phyloP scores from a whole-genome alignment of 768 basidiomycete genomes.

The Psilocybe cyanescens region DNA sequence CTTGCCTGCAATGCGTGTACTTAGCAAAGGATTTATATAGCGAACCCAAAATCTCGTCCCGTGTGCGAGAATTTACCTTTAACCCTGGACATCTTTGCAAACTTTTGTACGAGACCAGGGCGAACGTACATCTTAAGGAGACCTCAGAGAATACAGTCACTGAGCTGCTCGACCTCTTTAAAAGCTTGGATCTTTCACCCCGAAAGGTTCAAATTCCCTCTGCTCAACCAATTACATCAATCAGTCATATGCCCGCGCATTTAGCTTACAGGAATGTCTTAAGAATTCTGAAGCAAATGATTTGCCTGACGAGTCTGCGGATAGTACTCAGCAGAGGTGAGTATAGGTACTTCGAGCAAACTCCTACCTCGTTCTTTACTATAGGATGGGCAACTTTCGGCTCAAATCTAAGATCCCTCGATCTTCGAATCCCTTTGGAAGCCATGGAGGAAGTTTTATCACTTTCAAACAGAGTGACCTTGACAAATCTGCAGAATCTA shows the following conservation, averaged over 20 bases:
- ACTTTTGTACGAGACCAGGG: slow-evolving; percentile 1
- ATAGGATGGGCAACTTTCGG: slow-evolving; percentile 27
- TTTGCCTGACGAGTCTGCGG: slow-evolving; percentile 5
- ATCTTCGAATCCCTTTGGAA: slow-evolving; percentile 26
- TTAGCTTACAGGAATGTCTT: slow-evolving; percentile 9
- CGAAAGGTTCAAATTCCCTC: neutral
- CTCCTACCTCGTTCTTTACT: slow-evolving; percentile 14
- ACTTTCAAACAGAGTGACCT: neutral
- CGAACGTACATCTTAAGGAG: neutral
- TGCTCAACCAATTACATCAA: neutral
- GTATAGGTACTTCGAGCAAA: slow-evolving; percentile 8
- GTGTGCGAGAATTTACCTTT: slow-evolving; percentile 13
- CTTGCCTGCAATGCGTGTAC: neutral
- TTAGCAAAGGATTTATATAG: neutral
- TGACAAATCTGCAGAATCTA: slow-evolving; percentile 23
- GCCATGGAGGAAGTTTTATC: slow-evolving; percentile 17
- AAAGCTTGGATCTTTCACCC: neutral
- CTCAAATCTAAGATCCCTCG: slow-evolving; percentile 17
- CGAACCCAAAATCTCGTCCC: slow-evolving; percentile 15
- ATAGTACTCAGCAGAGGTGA: slow-evolving; percentile 9
- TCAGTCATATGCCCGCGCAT: neutral
- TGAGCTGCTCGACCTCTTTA: slow-evolving; percentile 5
- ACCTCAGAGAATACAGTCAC: neutral
- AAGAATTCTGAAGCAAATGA: slow-evolving; percentile 15
- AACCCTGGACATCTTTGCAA: slow-evolving; percentile 17